Percentiles rank a stretch among this genome's conserved stretches.
These are phyloP conservation scores for Debaryomycetaceae sp. DNA, from an alignment of 1,139 yeast genomes.

Conservation along the genomic window DNA sequence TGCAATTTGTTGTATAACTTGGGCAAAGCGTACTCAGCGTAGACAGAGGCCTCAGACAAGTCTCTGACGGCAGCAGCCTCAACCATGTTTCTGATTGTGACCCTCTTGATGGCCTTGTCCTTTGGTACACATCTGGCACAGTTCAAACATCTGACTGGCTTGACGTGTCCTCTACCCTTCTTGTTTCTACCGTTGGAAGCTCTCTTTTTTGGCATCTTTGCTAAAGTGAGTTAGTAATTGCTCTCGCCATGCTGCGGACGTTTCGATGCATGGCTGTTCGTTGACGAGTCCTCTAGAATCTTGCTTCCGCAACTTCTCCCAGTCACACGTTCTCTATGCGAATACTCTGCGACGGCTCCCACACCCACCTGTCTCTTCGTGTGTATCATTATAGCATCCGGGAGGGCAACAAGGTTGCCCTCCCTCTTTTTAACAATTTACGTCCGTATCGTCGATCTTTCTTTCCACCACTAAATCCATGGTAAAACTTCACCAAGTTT, in stretches of 20 bases:
- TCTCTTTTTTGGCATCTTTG: slow-evolving; percentile 99
- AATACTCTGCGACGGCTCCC: too few relatives aligned
- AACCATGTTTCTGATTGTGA: slow-evolving; percentile 99
- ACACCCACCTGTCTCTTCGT: too few relatives aligned
- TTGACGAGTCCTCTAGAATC: too few relatives aligned
- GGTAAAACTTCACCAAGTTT: too few relatives aligned
- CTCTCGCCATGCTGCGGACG: not conserved
- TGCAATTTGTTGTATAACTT: slow-evolving; percentile 99
- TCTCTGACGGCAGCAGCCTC: slow-evolving; percentile 99
- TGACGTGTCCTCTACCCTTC: slow-evolving; percentile 99
- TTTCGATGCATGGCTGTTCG: too few relatives aligned
- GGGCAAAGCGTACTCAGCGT: slow-evolving; percentile 99
- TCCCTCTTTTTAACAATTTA: too few relatives aligned
- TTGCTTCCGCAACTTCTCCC: too few relatives aligned
- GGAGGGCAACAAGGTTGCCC: too few relatives aligned
- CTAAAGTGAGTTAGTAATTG: slow-evolving; percentile 20
- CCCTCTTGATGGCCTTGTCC: slow-evolving; percentile 99
- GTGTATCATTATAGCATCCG: too few relatives aligned
- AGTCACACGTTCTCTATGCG: too few relatives aligned
- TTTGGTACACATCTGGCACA: slow-evolving; percentile 99
- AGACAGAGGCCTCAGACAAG: slow-evolving; percentile 98
- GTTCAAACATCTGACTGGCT: slow-evolving; percentile 99
- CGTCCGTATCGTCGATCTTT: too few relatives aligned
- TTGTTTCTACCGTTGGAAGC: slow-evolving; percentile 99
- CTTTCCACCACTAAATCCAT: too few relatives aligned